Conservation (phyloP, 1,284 basidiomycete species). For the Cryptococcus jaspeensis region DNA sequence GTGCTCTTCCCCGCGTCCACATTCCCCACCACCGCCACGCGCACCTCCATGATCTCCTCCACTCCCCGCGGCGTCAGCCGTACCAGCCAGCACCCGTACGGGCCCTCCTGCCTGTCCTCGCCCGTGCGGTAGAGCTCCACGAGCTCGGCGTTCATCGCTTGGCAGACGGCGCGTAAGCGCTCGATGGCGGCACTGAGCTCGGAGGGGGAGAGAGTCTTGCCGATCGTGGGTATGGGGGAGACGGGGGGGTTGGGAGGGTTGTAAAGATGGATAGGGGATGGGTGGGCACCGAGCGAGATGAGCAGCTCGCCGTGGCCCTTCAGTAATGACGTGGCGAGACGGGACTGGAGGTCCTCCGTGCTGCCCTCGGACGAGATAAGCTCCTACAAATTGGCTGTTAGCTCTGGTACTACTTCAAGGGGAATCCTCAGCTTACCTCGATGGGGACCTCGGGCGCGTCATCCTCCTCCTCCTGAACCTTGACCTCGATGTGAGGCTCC, state of each 20-base stretch:
- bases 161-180: constrained; percentile 25
- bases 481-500: constrained; percentile 9
- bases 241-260: constrained; percentile 16
- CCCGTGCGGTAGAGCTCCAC: constrained; percentile 41
- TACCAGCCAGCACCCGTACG: constrained; percentile 45
- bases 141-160: constrained; percentile 36
- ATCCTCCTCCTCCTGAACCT: constrained; percentile 18
- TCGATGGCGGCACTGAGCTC: constrained; percentile 30
- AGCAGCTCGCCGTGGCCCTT: constrained; percentile 47
- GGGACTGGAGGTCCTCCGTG: constrained; percentile 32
- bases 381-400: constrained; percentile 20
- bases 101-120: constrained; percentile 10
- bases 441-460: constrained; percentile 23
- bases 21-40: constrained; percentile 93
- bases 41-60: constrained; percentile 68
- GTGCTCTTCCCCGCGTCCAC: constrained; percentile 85
- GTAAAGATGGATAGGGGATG: constrained; percentile 26
- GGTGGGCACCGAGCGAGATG: constrained; percentile 43
- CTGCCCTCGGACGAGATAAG: constrained; percentile 26
- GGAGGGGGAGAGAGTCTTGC: constrained; percentile 20
- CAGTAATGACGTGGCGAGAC: constrained; percentile 36
- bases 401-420: neutral
- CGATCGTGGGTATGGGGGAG: constrained; percentile 16
- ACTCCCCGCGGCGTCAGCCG: constrained; percentile 44
- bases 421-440: constrained; percentile 30